Base-by-base conservation (phyloP, 129 eudicot species). In the Cynara cardunculus region DNA sequence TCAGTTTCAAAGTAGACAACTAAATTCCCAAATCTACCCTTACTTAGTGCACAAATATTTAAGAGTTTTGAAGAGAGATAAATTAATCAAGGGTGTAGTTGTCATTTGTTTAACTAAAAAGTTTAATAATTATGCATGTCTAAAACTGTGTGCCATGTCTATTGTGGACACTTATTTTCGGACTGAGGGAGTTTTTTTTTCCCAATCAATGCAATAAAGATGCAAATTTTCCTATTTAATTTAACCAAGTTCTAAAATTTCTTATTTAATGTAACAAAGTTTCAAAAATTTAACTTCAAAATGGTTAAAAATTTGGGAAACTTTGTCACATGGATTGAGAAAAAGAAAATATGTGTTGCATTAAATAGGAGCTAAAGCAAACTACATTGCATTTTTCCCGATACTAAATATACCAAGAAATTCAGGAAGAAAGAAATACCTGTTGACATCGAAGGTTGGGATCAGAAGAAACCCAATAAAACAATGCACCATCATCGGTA, bases 391-490 rank as follows among this genome's bases (percentile, higher is more conserved):
- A 41, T 11, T 41, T 41, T 41, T 41, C 53, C 53, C 18, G 0
- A 41, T 10, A 41, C 11, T 41, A 41, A 41, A 10, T 41, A 41
- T 41, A 41, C 53, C 53, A 41, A 41, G 53, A 37, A 37, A 37
- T 37, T 37, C 12, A 8, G 13, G 13, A 74, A 73, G 71, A 68
- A 26, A 22, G 27, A 62, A 18, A 69, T 24, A 94, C 98, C 97
- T 96, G 99, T 72, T 81, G 91, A 82, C 97, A 92, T 19, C 85
- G 87, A 13, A 90, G 93, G 35, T 92, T 90, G 12, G 97, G 90
- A 78, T 96, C 97, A 6, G 97, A 91, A 1, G 99, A 96, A 74
- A 87, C 80, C 99, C 99, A 96, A 87, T 80, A 96, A 73, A 96
- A 96, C 66, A 96, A 69, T 5, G 97, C 93, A 27, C 99, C 99